Conservation (phyloP, 2,329 filamentous ascomycete genomes). For the Helicocarpus griseus region DNA sequence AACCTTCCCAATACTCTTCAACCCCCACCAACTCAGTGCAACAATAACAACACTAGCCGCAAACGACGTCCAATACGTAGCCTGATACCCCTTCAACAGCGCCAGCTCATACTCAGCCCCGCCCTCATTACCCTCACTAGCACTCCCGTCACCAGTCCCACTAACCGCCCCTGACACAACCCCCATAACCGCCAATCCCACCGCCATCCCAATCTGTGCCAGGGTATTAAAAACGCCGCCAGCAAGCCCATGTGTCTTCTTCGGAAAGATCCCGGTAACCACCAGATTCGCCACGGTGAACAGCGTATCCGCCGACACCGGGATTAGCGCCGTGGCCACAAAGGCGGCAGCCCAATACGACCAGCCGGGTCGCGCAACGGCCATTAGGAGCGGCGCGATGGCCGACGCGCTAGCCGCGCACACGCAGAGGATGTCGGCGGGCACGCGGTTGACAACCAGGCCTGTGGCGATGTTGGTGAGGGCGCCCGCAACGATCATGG, state of each 20-base stretch:
- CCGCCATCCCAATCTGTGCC: conserved; percentile 45
- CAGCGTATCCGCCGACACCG: conserved; percentile 25
- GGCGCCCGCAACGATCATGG: conserved; percentile 34
- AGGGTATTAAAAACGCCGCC: conserved; percentile 54
- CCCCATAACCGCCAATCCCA: conserved; percentile 44
- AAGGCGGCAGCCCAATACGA: conserved; percentile 45
- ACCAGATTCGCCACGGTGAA: conserved; percentile 49
- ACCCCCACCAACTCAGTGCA: conserved; percentile 32
- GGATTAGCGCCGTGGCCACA: conserved; percentile 22
- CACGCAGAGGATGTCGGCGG: conserved; percentile 32
- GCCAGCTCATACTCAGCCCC: conserved; percentile 25
- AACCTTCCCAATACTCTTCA: conserved; percentile 40
- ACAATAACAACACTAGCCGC: conserved; percentile 33
- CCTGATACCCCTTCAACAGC: conserved; percentile 44
- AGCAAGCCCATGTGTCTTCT: conserved; percentile 48
- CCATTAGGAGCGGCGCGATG: conserved; percentile 46
- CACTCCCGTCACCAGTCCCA: conserved; percentile 12
- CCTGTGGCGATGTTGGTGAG: conserved; percentile 37
- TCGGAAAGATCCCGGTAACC: conserved; percentile 45
- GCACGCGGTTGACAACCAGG: conserved; percentile 37
- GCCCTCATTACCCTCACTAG: conserved; percentile 12
- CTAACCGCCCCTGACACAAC: conserved; percentile 28
- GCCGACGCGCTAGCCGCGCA: conserved; percentile 35
- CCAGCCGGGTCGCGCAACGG: conserved; percentile 39
- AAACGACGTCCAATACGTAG: conserved; percentile 46